A percentile compares a stretch with the other conserved stretches of the same genome.
Conservation (phyloP, 805 yeast genomes). For the Wickerhamiella domercqiae region DNA sequence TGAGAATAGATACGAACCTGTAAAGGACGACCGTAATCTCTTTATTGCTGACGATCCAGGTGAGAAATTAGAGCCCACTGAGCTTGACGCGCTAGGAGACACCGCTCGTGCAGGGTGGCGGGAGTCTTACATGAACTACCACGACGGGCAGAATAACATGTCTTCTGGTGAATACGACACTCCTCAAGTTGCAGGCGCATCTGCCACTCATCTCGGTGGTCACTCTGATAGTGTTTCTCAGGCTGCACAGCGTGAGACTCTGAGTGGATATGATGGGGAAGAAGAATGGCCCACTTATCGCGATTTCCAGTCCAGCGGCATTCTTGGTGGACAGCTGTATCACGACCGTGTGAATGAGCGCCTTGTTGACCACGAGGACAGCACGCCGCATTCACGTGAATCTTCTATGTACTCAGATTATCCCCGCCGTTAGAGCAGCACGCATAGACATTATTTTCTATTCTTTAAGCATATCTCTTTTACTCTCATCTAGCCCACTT, state of each 20-base stretch:
- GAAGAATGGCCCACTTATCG: background rate
- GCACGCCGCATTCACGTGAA: background rate
- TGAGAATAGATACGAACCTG: conserved; percentile 87
- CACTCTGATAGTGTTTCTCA: conserved; percentile 1
- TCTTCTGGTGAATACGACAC: too few species aligned
- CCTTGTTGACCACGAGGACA: background rate
- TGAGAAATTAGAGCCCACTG: conserved; percentile 32
- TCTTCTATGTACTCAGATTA: too few species aligned
- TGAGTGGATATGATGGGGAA: background rate
- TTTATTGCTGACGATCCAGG: conserved; percentile 36
- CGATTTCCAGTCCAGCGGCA: conserved; percentile 2
- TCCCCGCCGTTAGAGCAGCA: too few species aligned
- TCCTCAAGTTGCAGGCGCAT: background rate
- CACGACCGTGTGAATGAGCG: background rate
- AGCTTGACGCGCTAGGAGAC: conserved; percentile 60
- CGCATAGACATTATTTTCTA: too few species aligned
- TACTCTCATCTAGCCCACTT: too few species aligned
- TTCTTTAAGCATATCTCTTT: too few species aligned
- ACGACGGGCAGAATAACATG: conserved; percentile 11
- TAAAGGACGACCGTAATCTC: conserved; percentile 93
- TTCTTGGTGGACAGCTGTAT: background rate
- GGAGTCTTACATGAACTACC: conserved; percentile 13
- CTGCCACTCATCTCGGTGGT: background rate
- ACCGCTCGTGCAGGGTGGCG: conserved; percentile 24
- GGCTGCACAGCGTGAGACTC: background rate